Conservation (phyloP, 495 filamentous ascomycete genomes). For the Hyaloscypha finlandica region DNA sequence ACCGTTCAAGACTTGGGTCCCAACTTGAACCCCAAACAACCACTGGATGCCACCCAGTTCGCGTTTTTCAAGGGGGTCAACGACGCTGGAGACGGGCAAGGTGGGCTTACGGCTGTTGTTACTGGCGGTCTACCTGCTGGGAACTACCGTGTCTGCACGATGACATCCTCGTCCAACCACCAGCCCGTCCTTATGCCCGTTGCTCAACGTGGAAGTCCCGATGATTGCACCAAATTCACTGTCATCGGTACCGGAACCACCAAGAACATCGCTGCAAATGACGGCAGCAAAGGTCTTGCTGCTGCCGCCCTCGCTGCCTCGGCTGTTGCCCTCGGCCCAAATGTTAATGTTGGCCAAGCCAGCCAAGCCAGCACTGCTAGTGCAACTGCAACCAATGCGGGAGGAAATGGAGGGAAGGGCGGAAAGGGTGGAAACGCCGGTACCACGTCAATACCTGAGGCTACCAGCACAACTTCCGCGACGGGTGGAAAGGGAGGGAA, state of each 20-base stretch:
- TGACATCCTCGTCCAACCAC: conserved; percentile 67
- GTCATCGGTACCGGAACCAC: conserved; percentile 26
- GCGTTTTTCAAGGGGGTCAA: conserved; percentile 81
- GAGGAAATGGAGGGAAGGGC: too few relatives aligned
- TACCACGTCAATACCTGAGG: neutral
- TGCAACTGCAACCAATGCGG: too few relatives aligned
- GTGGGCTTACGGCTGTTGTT: conserved; percentile 55
- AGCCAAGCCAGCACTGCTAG: neutral
- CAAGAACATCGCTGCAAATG: conserved; percentile 27
- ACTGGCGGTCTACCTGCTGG: conserved; percentile 65
- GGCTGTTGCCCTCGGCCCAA: conserved; percentile 18
- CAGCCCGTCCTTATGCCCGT: conserved; percentile 79
- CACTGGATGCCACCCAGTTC: conserved; percentile 60
- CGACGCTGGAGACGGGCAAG: conserved; percentile 66
- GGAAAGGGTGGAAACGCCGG: neutral
- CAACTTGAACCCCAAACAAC: conserved; percentile 48
- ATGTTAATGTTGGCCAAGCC: neutral
- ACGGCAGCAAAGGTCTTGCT: conserved; percentile 17
- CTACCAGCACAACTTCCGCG: neutral
- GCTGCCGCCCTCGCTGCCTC: conserved; percentile 12
- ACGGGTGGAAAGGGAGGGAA: too few relatives aligned
- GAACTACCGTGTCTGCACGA: conserved; percentile 72
- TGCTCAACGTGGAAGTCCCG: conserved; percentile 71
- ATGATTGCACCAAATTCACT: conserved; percentile 69
- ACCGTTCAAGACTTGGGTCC: conserved; percentile 64